These are phyloP conservation scores for Flagelloscypha sp. DNA, from an alignment of 768 basidiomycete genomes.

Conservation along the genomic window DNA sequence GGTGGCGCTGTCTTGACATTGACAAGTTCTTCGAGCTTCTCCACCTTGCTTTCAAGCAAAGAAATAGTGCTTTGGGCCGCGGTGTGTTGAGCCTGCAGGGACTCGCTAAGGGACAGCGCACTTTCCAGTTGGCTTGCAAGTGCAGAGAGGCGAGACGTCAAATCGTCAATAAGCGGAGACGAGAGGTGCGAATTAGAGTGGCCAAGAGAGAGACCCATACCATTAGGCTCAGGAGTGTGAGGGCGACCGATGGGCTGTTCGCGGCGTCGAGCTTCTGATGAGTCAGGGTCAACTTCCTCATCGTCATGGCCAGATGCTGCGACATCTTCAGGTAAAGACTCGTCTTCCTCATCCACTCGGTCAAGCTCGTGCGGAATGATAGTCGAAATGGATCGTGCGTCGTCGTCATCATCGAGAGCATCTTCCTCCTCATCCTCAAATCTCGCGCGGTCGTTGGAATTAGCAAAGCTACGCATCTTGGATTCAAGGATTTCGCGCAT, in stretches of 20 bases:
- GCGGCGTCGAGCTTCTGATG: no score
- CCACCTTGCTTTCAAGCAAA: constrained; percentile 60
- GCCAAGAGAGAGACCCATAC: constrained; percentile 34
- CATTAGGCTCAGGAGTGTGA: constrained; percentile 72
- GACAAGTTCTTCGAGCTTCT: constrained; percentile 58
- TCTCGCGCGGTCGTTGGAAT: no score
- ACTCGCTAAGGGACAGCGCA: constrained; percentile 63
- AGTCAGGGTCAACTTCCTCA: constrained; percentile 25
- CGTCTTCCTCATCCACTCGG: constrained; percentile 65
- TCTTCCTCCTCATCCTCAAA: constrained; percentile 20
- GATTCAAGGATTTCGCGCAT: constrained; percentile 69
- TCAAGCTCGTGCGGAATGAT: constrained; percentile 63
- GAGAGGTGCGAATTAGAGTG: constrained; percentile 13
- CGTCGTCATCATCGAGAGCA: constrained; percentile 59
- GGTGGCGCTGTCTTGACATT: constrained; percentile 14
- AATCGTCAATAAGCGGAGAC: constrained; percentile 38
- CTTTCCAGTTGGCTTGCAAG: constrained; percentile 68
- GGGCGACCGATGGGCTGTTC: constrained; percentile 66
- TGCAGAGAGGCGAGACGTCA: constrained; percentile 52
- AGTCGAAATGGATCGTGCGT: constrained; percentile 64
- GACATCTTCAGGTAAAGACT: constrained; percentile 6
- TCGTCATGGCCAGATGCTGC: constrained; percentile 11
- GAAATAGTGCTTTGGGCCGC: constrained; percentile 70
- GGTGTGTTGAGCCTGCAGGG: constrained; percentile 70
- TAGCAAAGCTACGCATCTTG: no score